Evolutionary conservation across 345 rosid genomes (phyloP).

Genomic region (Dipteronia sinensis): DNA sequence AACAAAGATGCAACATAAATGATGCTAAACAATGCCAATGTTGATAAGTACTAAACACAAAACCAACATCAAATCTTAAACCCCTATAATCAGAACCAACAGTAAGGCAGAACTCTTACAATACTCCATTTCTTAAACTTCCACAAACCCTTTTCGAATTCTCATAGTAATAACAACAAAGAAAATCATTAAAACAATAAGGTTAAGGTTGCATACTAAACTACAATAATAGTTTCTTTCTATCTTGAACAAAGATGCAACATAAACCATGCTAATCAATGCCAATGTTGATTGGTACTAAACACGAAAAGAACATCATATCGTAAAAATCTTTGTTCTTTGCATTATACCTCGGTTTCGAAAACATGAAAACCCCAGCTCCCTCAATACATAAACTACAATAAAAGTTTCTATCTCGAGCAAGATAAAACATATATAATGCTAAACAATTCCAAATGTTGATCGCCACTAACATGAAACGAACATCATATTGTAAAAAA

Average conservation of each 20-base stretch:
- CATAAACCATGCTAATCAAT: no score
- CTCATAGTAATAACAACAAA: background rate
- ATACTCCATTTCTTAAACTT: background rate
- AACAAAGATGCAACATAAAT: no score
- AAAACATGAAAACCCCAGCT: background rate
- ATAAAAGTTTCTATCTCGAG: background rate
- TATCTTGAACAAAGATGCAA: no score
- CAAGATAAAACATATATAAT: background rate
- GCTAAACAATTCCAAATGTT: no score
- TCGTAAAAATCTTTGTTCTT: background rate
- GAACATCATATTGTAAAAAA: no score
- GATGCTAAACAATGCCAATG: no score
- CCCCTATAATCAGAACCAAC: background rate
- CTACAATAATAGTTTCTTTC: no score
- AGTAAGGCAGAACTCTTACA: background rate
- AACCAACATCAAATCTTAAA: background rate
- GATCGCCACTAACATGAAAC: no score
- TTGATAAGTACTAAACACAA: no score
- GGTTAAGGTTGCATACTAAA: background rate
- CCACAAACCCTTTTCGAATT: background rate
- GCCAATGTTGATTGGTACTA: no score
- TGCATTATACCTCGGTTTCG: background rate
- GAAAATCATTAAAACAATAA: background rate
- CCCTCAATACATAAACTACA: background rate
- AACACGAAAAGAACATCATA: background rate